Base-by-base conservation (phyloP, 2,329 filamentous ascomycete genomes). In the Fusarium devonianum region DNA sequence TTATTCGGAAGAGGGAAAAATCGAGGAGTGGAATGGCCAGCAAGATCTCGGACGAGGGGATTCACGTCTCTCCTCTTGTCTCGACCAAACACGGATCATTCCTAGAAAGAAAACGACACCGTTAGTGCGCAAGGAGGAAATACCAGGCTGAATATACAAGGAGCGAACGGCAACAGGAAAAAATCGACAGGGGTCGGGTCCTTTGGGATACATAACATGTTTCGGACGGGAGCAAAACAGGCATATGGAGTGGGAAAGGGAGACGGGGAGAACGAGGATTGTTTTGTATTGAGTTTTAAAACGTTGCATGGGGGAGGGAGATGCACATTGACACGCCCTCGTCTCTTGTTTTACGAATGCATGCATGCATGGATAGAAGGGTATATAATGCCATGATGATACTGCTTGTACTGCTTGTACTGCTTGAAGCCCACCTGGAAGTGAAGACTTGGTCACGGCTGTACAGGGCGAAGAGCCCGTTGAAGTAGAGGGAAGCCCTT, bases 141-240 rank as follows among this genome's bases (percentile, higher is more conserved):
- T 53, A 48, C 54, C 43, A 59, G 44, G 44, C 56, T 44, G 43
- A 28, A 48, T 43, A 45, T 47, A 58, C 34, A 55, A 46, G 44
- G 32, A 52, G 35, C 45, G 19, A 60, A 44, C 51, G 57, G 51
- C 43, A 46, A 56, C 25, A 39, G 44, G 38, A 47, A 50, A 52
- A 59, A 47, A 36, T 49, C 44, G 50, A 49, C 42, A 35, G 52
- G 47, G 39, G 32, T 12, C 13, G 34, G 45, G 40, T 43, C 44
- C 50, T 34, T 58, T 59, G 51, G 55, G 56, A 56, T 58, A 58
- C 54, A 58, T 59, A 59, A n/a, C 55, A 59, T 40, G 51, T 56
- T 58, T 58, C 56, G 56, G 55, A 41, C 17, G 50, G 34, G 28
- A 30, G 13, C n/a, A 13, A 44, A 57, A 58, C 53, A 33, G 43